phyloP scores from a whole-genome alignment of 129 eudicot species.

The Flaveria robusta region DNA sequence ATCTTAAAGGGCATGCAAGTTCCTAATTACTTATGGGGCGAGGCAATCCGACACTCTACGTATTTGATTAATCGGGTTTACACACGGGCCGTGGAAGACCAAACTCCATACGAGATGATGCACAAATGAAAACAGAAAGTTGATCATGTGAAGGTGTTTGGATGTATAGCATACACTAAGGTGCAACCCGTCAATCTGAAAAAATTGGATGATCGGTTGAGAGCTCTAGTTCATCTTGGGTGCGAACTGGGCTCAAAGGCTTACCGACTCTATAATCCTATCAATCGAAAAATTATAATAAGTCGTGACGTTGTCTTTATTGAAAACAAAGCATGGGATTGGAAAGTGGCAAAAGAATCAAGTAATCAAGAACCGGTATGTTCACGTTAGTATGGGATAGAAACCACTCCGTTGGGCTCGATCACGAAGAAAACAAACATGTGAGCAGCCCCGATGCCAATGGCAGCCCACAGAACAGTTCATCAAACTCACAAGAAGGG shows the following conservation, averaged over 20 bases:
- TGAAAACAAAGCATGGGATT: not conserved
- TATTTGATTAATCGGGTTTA: not conserved
- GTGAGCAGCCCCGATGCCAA: too few relatives aligned
- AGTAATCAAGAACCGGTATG: not conserved
- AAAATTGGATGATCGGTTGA: not conserved
- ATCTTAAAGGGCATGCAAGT: not conserved
- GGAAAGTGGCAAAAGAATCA: not conserved
- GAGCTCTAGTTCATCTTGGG: not conserved
- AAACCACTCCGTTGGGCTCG: too few relatives aligned
- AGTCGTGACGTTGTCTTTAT: not conserved
- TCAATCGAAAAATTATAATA: not conserved
- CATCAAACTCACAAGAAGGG: too few relatives aligned
- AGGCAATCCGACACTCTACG: not conserved
- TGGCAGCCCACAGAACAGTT: too few relatives aligned
- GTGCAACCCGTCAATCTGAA: not conserved
- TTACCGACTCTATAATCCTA: not conserved
- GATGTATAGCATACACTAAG: not conserved
- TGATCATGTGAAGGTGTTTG: not conserved
- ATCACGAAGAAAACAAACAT: too few relatives aligned
- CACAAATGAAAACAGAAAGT: too few relatives aligned
- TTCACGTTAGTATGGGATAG: not conserved
- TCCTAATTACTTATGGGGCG: not conserved
- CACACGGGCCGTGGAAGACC: not conserved
- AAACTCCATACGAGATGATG: too few relatives aligned
- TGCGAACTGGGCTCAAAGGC: not conserved